phyloP scores from a whole-genome alignment of 805 yeast genomes.

The Lachancea thermotolerans region DNA sequence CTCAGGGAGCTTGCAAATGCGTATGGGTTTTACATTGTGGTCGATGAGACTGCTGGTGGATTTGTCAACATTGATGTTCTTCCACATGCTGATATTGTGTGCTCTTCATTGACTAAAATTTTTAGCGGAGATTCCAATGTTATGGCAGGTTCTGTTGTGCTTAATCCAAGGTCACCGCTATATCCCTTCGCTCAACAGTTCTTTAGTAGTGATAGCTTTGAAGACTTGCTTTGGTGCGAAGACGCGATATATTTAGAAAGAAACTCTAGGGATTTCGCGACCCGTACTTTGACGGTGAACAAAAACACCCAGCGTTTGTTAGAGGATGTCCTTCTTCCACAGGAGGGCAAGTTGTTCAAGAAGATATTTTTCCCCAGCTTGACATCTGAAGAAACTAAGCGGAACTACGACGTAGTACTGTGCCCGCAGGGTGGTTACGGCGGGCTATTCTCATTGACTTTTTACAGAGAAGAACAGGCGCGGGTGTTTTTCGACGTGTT shows the following conservation, averaged over 20 bases:
- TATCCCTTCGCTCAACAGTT: constrained; percentile 35
- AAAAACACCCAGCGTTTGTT: constrained; percentile 51
- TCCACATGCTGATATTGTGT: constrained; percentile 77
- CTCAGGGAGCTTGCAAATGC: constrained; percentile 60
- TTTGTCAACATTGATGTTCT: constrained; percentile 76
- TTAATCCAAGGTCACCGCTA: constrained; percentile 64
- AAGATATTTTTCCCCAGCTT: constrained; percentile 68
- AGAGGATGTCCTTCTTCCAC: constrained; percentile 40
- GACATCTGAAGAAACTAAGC: constrained; percentile 39
- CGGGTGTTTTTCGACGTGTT: constrained; percentile 60
- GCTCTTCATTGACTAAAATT: constrained; percentile 81
- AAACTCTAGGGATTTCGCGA: constrained; percentile 83
- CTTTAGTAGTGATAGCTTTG: constrained; percentile 44
- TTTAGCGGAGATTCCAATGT: constrained; percentile 94
- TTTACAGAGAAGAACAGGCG: constrained; percentile 59
- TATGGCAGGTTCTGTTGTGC: constrained; percentile 84
- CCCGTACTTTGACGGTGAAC: constrained; percentile 50
- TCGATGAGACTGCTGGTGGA: constrained; percentile 95
- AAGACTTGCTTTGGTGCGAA: constrained; percentile 84
- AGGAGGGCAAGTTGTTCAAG: constrained; percentile 44
- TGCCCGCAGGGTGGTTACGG: constrained; percentile 76
- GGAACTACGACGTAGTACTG: constrained; percentile 64
- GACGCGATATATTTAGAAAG: constrained; percentile 91
- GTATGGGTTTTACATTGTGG: constrained; percentile 69
- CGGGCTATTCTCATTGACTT: constrained; percentile 71